Conservation (phyloP, 441 rosid genomes). For the Breynia disticha region DNA sequence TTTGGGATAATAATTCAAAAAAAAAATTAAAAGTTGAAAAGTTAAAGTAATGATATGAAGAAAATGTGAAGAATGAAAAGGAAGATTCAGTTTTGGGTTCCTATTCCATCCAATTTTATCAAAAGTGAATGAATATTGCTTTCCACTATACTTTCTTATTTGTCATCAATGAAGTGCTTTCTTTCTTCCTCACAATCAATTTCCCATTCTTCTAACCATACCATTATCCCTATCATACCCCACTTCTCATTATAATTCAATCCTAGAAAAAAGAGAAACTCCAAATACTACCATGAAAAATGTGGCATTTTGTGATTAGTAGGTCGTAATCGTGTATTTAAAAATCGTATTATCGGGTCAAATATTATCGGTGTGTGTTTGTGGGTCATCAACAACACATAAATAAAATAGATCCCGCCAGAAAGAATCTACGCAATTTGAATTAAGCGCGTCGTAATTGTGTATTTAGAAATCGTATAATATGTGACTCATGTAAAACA, state of each 20-base stretch:
- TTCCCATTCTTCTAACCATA: constrained; percentile 5
- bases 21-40: no score
- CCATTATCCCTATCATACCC: not conserved
- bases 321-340: not conserved
- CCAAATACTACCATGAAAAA: not conserved
- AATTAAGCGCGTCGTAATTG: no score
- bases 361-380: no score
- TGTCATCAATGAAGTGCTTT: constrained; percentile 23
- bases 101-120: constrained; percentile 29
- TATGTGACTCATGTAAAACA: no score
- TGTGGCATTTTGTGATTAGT: no score
- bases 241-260: not conserved
- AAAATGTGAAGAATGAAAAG: no score
- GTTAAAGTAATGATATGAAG: no score
- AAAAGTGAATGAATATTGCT: constrained; percentile 14
- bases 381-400: not conserved
- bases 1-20: no score
- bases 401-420: constrained; percentile 6
- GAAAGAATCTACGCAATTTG: no score
- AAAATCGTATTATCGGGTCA: no score
- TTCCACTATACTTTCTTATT: constrained; percentile 14
- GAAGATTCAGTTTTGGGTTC: constrained; percentile 6
- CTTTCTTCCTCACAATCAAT: constrained; percentile 19
- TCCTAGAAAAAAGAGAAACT: not conserved
- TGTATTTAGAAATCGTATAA: no score